These are phyloP conservation scores for Fusarium foetens DNA, from an alignment of 2,329 filamentous ascomycete species.

Conservation along the genomic window DNA sequence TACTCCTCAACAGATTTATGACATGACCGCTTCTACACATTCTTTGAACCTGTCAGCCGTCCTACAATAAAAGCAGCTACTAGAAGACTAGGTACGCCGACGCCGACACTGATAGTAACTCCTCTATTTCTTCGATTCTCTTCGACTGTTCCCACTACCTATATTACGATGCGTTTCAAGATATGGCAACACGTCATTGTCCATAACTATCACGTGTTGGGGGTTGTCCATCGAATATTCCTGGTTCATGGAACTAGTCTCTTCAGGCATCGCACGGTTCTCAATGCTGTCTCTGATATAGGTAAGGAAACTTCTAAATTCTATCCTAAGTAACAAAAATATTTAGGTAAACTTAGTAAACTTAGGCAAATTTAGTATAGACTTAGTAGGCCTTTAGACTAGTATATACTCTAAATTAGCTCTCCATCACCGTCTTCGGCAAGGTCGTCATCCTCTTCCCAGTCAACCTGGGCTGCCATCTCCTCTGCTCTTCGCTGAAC, in stretches of 20 bases:
- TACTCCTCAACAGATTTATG: conserved; percentile 24
- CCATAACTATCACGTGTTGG: conserved; percentile 30
- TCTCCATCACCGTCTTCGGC: conserved; percentile 27
- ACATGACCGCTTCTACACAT: conserved; percentile 13
- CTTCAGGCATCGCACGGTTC: too few species aligned
- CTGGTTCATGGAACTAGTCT: too few species aligned
- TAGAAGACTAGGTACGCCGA: conserved; percentile 15
- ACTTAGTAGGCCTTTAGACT: neutral
- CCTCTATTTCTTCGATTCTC: conserved; percentile 13
- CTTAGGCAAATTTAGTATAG: neutral
- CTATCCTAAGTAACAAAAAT: too few species aligned
- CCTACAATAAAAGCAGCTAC: conserved; percentile 9
- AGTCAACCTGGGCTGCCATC: conserved; percentile 65
- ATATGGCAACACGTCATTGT: conserved; percentile 4
- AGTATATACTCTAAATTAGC: conserved; percentile 13
- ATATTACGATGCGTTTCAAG: conserved; percentile 9
- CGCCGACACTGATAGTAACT: conserved; percentile 20
- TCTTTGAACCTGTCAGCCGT: conserved; percentile 3
- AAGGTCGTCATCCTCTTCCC: conserved; percentile 67
- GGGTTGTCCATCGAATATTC: conserved; percentile 12
- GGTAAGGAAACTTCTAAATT: too few species aligned
- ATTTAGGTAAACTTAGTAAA: neutral
- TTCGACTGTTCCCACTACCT: neutral
- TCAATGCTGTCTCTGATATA: too few species aligned
- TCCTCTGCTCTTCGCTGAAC: conserved; percentile 70